Percentiles rank a stretch among this genome's conserved stretches.
phyloP scores from a whole-genome alignment of 148 eudicot species.

The Fagopyrum esculentum region DNA sequence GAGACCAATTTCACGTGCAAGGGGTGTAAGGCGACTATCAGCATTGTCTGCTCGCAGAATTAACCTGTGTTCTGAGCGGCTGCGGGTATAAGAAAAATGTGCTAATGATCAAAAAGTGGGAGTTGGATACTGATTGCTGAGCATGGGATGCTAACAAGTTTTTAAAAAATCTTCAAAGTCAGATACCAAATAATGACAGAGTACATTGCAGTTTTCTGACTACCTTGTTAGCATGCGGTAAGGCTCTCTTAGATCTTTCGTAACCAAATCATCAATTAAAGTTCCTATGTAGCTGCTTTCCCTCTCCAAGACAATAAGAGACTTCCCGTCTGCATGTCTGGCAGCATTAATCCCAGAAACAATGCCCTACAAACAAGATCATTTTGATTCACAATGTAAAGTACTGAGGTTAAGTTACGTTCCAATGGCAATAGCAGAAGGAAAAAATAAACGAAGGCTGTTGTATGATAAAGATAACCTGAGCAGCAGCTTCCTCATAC shows the following conservation, averaged over 20 bases:
- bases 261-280: slow-evolving; percentile 89
- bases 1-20: slow-evolving; percentile 92
- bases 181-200: neutral
- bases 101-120: neutral
- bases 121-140: neutral
- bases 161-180: neutral
- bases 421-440: neutral
- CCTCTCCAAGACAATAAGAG: slow-evolving; percentile 85
- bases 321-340: slow-evolving; percentile 75
- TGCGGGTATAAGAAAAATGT: slow-evolving; percentile 17
- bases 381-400: neutral
- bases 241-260: slow-evolving; percentile 98
- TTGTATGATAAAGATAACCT: slow-evolving; percentile 35
- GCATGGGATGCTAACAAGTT: neutral
- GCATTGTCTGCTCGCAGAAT: slow-evolving; percentile 95
- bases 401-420: neutral
- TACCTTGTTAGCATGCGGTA: slow-evolving; percentile 98
- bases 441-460: neutral
- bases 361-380: slow-evolving; percentile 61
- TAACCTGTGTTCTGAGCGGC: slow-evolving; percentile 95
- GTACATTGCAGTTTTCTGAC: slow-evolving; percentile 2
- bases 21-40: slow-evolving; percentile 97
- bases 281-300: slow-evolving; percentile 98
- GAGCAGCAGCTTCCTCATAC: slow-evolving; percentile 99
- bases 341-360: slow-evolving; percentile 97